Percentiles rank a stretch among this genome's conserved stretches.
These are phyloP conservation scores for Serendipita sp. DNA, from an alignment of 768 basidiomycete species.

Conservation along the genomic window DNA sequence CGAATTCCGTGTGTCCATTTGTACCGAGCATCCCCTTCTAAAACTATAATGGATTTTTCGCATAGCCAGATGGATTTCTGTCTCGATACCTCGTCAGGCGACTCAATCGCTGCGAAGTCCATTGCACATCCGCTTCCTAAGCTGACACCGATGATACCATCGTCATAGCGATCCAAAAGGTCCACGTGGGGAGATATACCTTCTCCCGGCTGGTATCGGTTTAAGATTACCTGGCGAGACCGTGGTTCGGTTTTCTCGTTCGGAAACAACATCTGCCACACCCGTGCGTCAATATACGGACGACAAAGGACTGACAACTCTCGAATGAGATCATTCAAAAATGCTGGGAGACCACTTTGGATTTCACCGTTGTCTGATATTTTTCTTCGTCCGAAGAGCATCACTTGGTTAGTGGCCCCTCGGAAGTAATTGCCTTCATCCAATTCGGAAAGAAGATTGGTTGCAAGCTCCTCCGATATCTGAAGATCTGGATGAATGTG, in stretches of 20 bases:
- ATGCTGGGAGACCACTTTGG: conserved; percentile 32
- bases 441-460: conserved; percentile 5
- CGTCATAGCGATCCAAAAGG: conserved; percentile 63
- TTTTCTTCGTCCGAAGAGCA: conserved; percentile 54
- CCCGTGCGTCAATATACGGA: conserved; percentile 31
- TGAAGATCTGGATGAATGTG: conserved; percentile 9
- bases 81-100: conserved; percentile 9
- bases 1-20: conserved; percentile 81
- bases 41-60: conserved; percentile 54
- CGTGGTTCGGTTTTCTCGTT: conserved; percentile 17
- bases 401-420: conserved; percentile 52
- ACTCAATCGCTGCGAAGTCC: conserved; percentile 34
- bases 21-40: conserved; percentile 71
- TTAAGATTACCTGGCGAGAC: conserved; percentile 76
- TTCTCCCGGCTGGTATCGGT: conserved; percentile 75
- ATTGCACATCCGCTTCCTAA: conserved; percentile 67
- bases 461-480: conserved; percentile 7
- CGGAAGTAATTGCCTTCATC: conserved; percentile 15
- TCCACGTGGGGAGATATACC: conserved; percentile 85
- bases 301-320: conserved; percentile 31
- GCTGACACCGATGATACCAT: conserved; percentile 81
- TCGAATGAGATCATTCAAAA: conserved; percentile 37
- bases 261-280: conserved; percentile 48
- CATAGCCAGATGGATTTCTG: conserved; percentile 50
- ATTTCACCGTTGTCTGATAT: conserved; percentile 7